Evolutionary conservation across 2,329 filamentous ascomycete species (phyloP).

Genomic region (Epichloe coenophiala): DNA sequence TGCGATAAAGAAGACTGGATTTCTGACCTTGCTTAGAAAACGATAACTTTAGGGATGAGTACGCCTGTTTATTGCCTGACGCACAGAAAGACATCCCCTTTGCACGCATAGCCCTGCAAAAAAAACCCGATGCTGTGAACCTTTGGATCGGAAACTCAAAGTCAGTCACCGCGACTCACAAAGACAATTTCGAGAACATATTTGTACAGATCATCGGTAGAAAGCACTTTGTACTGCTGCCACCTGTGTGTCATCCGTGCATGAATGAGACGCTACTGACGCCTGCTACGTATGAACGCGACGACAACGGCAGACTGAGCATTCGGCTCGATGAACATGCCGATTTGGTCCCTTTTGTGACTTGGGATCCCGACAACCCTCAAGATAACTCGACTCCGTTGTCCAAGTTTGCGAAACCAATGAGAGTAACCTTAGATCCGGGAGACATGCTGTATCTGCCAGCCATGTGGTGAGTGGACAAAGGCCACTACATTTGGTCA

Average conservation of each 20-base stretch:
- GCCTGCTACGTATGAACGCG: conserved; percentile 44
- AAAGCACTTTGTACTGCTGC: conserved; percentile 64
- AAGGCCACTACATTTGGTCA: not conserved
- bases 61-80: conserved; percentile 46
- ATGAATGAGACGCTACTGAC: conserved; percentile 49
- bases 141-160: conserved; percentile 68
- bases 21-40: conserved; percentile 41
- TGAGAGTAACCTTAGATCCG: conserved; percentile 54
- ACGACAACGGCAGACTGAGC: conserved; percentile 11
- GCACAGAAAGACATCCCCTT: conserved; percentile 55
- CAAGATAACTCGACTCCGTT: conserved; percentile 37
- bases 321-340: conserved; percentile 21
- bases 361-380: conserved; percentile 59
- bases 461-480: conserved; percentile 52
- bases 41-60: conserved; percentile 67
- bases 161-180: conserved; percentile 60
- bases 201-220: conserved; percentile 62
- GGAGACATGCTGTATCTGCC: conserved; percentile 77
- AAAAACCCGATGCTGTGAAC: conserved; percentile 61
- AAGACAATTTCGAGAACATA: conserved; percentile 76
- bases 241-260: conserved; percentile 56
- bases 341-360: conserved; percentile 48
- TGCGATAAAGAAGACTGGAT: not conserved
- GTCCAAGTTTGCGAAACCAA: conserved; percentile 43
- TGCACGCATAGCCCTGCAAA: conserved; percentile 55